Conservation (phyloP, 768 basidiomycete genomes). For the Pleurotus eryngii region DNA sequence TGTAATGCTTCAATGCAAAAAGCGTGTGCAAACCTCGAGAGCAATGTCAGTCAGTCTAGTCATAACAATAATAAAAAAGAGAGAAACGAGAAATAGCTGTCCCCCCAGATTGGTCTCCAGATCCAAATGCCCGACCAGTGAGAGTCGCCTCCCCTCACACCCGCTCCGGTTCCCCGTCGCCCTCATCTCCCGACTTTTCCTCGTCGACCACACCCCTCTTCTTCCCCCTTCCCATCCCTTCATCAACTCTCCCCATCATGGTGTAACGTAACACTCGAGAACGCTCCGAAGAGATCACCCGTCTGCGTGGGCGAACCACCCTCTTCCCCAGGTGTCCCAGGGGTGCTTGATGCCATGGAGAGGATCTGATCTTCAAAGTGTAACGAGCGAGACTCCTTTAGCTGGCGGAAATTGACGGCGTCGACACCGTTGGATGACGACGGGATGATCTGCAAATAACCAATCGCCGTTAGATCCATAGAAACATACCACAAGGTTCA, state of each 20-base stretch:
- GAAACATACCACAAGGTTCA: neutral
- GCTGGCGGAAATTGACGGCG: constrained; percentile 83
- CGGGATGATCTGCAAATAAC: constrained; percentile 69
- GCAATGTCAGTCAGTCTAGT: neutral
- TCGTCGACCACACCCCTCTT: neutral
- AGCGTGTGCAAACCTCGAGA: neutral
- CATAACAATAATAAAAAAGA: constrained; percentile 7
- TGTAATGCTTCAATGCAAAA: neutral
- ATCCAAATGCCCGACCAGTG: constrained; percentile 9
- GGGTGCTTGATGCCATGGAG: constrained; percentile 29
- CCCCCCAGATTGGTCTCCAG: constrained; percentile 13
- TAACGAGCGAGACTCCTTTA: constrained; percentile 88
- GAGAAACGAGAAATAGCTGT: constrained; percentile 9
- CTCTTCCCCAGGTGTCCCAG: constrained; percentile 29
- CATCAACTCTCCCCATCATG: constrained; percentile 67
- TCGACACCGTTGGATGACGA: constrained; percentile 74
- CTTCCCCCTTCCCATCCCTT: neutral
- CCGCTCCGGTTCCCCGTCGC: constrained; percentile 11
- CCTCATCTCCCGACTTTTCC: neutral
- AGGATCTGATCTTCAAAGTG: constrained; percentile 74
- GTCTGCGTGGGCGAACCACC: constrained; percentile 20
- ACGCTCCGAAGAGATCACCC: constrained; percentile 78
- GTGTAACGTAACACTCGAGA: constrained; percentile 86
- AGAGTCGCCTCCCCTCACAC: neutral
- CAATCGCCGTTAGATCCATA: constrained; percentile 17